A percentile compares a stretch with the other conserved stretches of the same genome.
These are phyloP conservation scores for Hansenula lynferdii DNA, from an alignment of 1,139 yeast species.

Conservation along the genomic window DNA sequence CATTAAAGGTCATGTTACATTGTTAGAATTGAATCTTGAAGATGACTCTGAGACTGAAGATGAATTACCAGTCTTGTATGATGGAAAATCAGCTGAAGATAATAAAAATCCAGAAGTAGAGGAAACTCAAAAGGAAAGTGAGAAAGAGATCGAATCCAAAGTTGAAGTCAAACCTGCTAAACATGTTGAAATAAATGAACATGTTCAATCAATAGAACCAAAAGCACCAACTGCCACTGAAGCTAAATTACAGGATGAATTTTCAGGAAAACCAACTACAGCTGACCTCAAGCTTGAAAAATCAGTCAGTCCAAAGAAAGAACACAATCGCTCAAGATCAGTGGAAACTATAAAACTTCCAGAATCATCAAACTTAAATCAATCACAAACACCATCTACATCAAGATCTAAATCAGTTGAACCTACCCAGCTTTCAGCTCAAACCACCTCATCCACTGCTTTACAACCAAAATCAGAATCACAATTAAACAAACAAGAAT, in stretches of 20 bases:
- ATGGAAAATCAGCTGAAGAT: not conserved
- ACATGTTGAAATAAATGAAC: not conserved
- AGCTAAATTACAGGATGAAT: not conserved
- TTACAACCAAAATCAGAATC: conserved; percentile 11
- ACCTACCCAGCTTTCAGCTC: conserved; percentile 6
- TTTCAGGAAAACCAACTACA: not conserved
- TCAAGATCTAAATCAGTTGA: conserved; percentile 9
- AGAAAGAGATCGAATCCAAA: too few species aligned
- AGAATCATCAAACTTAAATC: too few species aligned
- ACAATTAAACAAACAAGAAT: conserved; percentile 10
- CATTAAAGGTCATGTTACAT: conserved; percentile 34
- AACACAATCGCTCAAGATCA: not conserved
- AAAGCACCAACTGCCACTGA: not conserved
- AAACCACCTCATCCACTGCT: conserved; percentile 4
- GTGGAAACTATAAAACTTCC: not conserved
- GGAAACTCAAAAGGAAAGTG: too few species aligned
- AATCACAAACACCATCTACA: not conserved
- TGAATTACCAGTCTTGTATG: conserved; percentile 23
- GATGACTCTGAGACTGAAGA: conserved; percentile 31
- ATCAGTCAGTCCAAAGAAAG: not conserved
- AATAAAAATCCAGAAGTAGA: too few species aligned
- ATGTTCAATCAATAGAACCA: not conserved
- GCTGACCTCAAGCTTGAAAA: not conserved
- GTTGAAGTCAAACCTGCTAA: not conserved
- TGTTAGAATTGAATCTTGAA: conserved; percentile 14